Evolutionary conservation across 23 red algal species (phyloP), one percentile per base, ranked within the genome.

Genomic region (Gracilaria domingensis): DNA sequence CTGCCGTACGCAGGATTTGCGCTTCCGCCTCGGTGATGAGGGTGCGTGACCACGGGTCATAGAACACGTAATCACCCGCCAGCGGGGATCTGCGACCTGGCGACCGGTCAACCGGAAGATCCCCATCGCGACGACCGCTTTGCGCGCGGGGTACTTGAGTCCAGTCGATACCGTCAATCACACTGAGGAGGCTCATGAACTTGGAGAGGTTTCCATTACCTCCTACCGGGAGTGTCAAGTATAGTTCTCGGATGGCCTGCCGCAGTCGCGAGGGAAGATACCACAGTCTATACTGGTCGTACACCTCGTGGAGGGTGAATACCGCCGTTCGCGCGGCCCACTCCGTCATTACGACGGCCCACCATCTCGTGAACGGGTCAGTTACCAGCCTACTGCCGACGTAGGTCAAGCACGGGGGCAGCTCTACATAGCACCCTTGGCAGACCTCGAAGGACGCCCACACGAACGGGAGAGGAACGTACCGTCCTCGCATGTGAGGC

Each of bases 361-460:
- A 76, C 21, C 29, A 79, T 30, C 42, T 30, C 75, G 75, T 40
- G 44, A 40, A 55, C 75, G 75, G 75, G 75, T 79, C 26, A 39
- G 12, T 79, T 14, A 51, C 26, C 35, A 79, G 39, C 2, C 50
- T 37, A 21, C 45, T 55, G 7, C 75, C 35, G 17, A 48, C 32
- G 38, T 79, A 79, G 13, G 35, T 53, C 4, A 51, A 6, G 50
- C 75, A 79, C 44, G 75, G 75, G 42, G 40, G 75, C 5, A 79
- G 50, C 75, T 79, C 44, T 4, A 79, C 75, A 9, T 79, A 79
- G 50, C 75, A 79, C 45, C 75, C 75, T 26, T 39, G 36, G 50
- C 45, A 57, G 2, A 79, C 75, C 50, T 79, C 75, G 4, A 16
- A 57, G 13, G 42, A 33, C 21, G 75, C 42, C 75, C 75, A 79